These are phyloP conservation scores for Neopestalotiopsis sp. DNA, from an alignment of 2,329 filamentous ascomycete species.

Conservation along the genomic window DNA sequence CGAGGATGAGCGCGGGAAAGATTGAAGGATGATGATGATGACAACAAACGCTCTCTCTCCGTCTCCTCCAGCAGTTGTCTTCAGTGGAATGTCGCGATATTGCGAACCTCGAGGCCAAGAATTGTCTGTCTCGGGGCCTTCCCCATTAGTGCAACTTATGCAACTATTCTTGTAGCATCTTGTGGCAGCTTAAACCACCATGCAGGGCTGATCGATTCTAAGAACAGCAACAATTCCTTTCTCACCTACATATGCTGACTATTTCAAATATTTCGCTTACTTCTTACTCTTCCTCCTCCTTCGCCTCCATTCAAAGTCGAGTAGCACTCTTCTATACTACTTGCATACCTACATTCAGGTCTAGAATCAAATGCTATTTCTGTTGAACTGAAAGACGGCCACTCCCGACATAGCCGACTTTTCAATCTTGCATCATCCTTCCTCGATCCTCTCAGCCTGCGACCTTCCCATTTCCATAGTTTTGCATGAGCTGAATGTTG, in stretches of 20 bases:
- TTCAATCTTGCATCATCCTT: neutral
- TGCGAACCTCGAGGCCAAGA: constrained; percentile 1
- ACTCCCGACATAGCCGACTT: neutral
- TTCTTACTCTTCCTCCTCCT: neutral
- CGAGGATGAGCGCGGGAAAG: too few relatives aligned
- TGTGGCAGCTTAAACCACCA: neutral
- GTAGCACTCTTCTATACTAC: too few relatives aligned
- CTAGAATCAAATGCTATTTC: neutral
- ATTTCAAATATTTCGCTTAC: neutral
- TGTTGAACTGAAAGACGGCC: neutral
- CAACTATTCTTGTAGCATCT: constrained; percentile 3
- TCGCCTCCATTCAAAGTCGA: neutral
- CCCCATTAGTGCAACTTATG: neutral
- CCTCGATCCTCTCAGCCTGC: neutral
- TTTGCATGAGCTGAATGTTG: neutral
- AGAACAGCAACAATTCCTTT: neutral
- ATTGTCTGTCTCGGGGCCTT: constrained; percentile 12
- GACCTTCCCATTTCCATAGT: neutral
- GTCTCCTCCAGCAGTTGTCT: neutral
- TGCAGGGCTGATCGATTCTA: neutral
- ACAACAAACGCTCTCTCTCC: neutral
- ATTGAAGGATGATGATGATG: too few relatives aligned
- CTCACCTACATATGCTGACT: neutral
- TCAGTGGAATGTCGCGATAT: neutral
- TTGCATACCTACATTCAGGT: neutral